Percentiles rank a stretch among this genome's conserved stretches.
Conservation (phyloP, 2,329 filamentous ascomycete genomes). For the Botrytis fabae region DNA sequence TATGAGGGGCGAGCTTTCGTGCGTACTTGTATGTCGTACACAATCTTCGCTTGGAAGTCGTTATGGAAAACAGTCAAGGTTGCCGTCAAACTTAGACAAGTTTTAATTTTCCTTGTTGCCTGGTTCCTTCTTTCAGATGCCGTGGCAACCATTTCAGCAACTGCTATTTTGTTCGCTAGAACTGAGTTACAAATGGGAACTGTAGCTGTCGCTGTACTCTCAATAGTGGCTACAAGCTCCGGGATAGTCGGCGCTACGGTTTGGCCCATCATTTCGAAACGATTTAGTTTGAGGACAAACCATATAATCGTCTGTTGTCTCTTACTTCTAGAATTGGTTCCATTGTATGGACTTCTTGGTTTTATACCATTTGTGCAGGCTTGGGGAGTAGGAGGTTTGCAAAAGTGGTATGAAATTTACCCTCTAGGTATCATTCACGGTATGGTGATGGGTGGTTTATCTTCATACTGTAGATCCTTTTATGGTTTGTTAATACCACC, state of each 20-base stretch:
- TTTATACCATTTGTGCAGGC: conserved; percentile 77
- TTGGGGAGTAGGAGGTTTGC: conserved; percentile 79
- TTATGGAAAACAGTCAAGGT: conserved; percentile 77
- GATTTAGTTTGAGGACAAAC: conserved; percentile 69
- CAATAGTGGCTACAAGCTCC: conserved; percentile 81
- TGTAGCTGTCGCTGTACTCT: conserved; percentile 86
- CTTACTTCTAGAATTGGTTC: conserved; percentile 85
- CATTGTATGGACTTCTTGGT: conserved; percentile 84
- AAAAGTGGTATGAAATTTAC: conserved; percentile 97
- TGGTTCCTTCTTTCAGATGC: conserved; percentile 96
- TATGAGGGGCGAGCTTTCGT: conserved; percentile 16
- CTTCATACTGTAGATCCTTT: conserved; percentile 86
- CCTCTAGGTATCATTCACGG: conserved; percentile 88
- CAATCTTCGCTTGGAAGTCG: conserved; percentile 82
- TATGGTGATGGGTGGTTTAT: conserved; percentile 88
- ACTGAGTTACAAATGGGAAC: conserved; percentile 88
- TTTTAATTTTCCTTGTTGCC: conserved; percentile 75
- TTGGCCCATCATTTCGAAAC: conserved; percentile 77
- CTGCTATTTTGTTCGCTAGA: conserved; percentile 93
- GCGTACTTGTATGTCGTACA: conserved; percentile 67
- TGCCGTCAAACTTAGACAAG: conserved; percentile 70
- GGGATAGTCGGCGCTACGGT: conserved; percentile 87
- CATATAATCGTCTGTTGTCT: conserved; percentile 95
- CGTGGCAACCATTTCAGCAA: conserved; percentile 91
- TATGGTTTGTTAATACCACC: conserved; percentile 93